phyloP scores from a whole-genome alignment of 352 stramenopile genomes.

The Phytophthora constricta region DNA sequence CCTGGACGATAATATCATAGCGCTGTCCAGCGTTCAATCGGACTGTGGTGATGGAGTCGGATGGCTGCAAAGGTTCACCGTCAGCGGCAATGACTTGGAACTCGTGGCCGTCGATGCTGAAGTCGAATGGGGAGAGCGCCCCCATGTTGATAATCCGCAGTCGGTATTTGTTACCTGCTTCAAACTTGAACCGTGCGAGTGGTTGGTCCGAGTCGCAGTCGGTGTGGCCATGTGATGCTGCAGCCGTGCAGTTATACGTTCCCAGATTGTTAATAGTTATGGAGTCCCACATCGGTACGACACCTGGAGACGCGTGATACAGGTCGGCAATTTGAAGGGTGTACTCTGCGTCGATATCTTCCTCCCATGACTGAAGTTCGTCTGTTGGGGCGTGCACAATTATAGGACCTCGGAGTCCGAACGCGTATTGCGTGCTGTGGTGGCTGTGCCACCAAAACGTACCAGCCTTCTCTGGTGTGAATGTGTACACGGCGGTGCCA shows the following conservation, averaged over 20 bases:
- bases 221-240: conserved; percentile 11
- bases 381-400: conserved; percentile 29
- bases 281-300: conserved; percentile 37
- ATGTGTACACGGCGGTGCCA: conserved; percentile 29
- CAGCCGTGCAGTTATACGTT: conserved; percentile 41
- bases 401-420: conserved; percentile 33
- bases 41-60: conserved; percentile 32
- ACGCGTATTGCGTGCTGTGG: conserved; percentile 39
- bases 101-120: conserved; percentile 41
- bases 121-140: conserved; percentile 34
- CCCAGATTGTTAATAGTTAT: conserved; percentile 39
- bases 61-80: conserved; percentile 31
- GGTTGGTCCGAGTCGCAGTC: conserved; percentile 32
- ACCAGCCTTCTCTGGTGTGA: conserved; percentile 34
- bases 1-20: conserved; percentile 36
- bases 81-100: conserved; percentile 40
- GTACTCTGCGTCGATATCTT: conserved; percentile 28
- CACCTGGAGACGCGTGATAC: conserved; percentile 30
- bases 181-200: conserved; percentile 30
- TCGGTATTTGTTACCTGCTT: conserved; percentile 32
- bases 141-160: conserved; percentile 42
- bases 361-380: conserved; percentile 20
- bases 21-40: conserved; percentile 40
- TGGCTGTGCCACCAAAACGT: conserved; percentile 50
- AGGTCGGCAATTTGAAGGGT: conserved; percentile 39